Evolutionary conservation across 2,329 filamentous ascomycete species (phyloP).

Genomic region (Bipolaris sorokiniana): DNA sequence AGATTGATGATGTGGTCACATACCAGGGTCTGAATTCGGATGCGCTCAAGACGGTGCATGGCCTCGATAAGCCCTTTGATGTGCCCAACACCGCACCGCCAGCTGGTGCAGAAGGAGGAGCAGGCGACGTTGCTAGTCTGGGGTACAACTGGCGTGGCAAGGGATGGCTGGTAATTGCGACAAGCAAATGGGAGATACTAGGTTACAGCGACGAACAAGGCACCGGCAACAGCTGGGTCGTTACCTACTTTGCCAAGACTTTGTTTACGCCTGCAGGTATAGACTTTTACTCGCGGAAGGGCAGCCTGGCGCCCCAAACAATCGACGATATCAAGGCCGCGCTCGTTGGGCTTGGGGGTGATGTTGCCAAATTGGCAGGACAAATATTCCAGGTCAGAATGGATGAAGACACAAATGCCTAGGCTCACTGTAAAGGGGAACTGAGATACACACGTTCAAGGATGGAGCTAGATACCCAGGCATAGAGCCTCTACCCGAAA

Average conservation of each 20-base stretch:
- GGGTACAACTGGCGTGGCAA: constrained; percentile 73
- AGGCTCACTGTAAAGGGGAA: not conserved
- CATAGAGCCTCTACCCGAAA: constrained; percentile 4
- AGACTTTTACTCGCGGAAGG: constrained; percentile 74
- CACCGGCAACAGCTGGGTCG: constrained; percentile 66
- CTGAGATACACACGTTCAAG: not conserved
- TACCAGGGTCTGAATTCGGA: constrained; percentile 64
- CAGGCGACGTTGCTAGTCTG: constrained; percentile 56
- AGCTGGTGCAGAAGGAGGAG: constrained; percentile 3
- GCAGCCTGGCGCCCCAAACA: constrained; percentile 62
- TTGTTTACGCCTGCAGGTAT: constrained; percentile 82
- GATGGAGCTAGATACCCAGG: constrained; percentile 16
- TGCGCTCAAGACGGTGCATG: constrained; percentile 66
- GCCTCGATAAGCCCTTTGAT: constrained; percentile 64
- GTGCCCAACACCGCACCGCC: constrained; percentile 21
- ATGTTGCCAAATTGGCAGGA: constrained; percentile 60
- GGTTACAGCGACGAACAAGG: constrained; percentile 69
- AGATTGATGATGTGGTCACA: constrained; percentile 74
- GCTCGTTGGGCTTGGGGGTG: constrained; percentile 58
- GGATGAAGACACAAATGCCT: constrained; percentile 33
- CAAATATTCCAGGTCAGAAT: constrained; percentile 56
- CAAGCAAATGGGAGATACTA: constrained; percentile 80
- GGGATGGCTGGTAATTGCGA: constrained; percentile 73
- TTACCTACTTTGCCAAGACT: constrained; percentile 85
- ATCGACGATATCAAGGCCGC: constrained; percentile 63